Evolutionary conservation across 23 red algal species (phyloP).

Genomic region (Gracilaria domingensis): DNA sequence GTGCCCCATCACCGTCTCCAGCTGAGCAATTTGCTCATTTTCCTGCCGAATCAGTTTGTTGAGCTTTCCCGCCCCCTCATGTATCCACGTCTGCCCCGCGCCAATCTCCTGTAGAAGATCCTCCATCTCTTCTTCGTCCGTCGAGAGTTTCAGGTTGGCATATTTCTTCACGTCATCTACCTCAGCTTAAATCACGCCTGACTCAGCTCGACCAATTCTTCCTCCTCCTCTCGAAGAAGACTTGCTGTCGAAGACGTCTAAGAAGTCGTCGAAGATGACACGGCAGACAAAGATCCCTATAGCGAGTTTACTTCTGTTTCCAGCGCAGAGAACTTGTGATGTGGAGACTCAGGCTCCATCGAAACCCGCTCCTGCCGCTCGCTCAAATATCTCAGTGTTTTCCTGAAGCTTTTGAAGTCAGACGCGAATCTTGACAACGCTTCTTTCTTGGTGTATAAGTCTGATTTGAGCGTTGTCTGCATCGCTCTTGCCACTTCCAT

Average conservation of each 20-base stretch:
- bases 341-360: constrained; percentile 19
- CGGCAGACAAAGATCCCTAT: constrained; percentile 23
- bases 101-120: constrained; percentile 13
- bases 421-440: not conserved
- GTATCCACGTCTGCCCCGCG: not conserved
- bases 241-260: constrained; percentile 29
- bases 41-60: not conserved
- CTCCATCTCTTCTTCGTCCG: constrained; percentile 16
- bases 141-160: not conserved
- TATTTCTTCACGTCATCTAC: constrained; percentile 34
- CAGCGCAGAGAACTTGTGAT: constrained; percentile 25
- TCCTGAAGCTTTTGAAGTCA: not conserved
- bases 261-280: constrained; percentile 32
- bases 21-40: not conserved
- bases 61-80: not conserved
- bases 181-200: not conserved
- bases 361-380: not conserved
- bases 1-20: constrained; percentile 23
- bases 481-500: not conserved
- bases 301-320: constrained; percentile 30
- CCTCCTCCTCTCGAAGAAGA: constrained; percentile 19
- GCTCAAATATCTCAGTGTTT: not conserved
- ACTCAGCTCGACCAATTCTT: constrained; percentile 30
- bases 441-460: constrained; percentile 28
- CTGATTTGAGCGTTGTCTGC: not conserved